Base-by-base conservation (phyloP, 2,329 filamentous ascomycete genomes). In the Triangularia verruculosa region DNA sequence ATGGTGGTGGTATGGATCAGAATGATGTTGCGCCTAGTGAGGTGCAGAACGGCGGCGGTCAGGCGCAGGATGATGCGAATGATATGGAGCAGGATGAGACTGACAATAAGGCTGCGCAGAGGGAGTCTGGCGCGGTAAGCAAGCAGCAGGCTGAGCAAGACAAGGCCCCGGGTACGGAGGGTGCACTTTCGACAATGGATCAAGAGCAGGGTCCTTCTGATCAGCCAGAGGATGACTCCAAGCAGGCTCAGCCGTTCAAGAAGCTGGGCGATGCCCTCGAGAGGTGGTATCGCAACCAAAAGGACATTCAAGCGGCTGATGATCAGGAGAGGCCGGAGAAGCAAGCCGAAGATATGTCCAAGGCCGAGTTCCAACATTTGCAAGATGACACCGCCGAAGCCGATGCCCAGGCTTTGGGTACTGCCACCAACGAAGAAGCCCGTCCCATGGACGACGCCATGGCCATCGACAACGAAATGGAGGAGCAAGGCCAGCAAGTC, bases 251-350 rank as follows among this genome's bases (percentile, higher is more conserved):
- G 69, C 91, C 93, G 1, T 97, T 97, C 82, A 95, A 95, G 78
- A 96, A 97, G 73, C 85, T 99, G 28, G 95, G 95, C 22, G 93
- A 99, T 78, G 90, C 92, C 5, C 82, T 99, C 30, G 93, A 98
- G 75, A 87, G 89, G 70, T 99, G 93, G 92, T 93, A 98, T 75
- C 86, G 91, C 64, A 91, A 93, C 72, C 91, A 96, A 71, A 86
- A 86, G 55, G 90, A 97, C 66, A 98, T 99, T 70, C 80, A 89
- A 63, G 78, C 84, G 1, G 80, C 86, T 61, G 78, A 85, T 57
- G 78, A 83, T 39, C 78, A 87, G 20, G 82, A 86, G 55, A 79
- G 83, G 20, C 78, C 78, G 39, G 76, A 82, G 51, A 74, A 79
- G 52, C 77, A 78, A 68, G 79, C 74, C 70, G 86, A 87, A n/a